These are phyloP conservation scores for Cochlearia excelsa DNA, from an alignment of 345 rosid species.

Conservation along the genomic window DNA sequence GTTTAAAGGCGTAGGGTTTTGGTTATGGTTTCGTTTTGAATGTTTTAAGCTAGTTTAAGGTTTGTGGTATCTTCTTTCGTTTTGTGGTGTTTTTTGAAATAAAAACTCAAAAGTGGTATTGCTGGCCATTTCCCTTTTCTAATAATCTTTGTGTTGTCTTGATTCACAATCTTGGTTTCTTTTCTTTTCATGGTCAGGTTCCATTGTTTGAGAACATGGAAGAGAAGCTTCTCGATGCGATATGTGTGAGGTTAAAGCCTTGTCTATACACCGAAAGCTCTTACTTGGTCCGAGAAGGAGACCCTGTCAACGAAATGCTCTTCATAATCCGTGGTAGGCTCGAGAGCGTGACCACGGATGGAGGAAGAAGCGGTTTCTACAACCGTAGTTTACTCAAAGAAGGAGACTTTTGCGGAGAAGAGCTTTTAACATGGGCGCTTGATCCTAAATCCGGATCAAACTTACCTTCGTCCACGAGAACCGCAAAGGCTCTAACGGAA, in stretches of 20 bases:
- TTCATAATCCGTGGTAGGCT: conserved; percentile 94
- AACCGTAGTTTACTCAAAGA: conserved; percentile 73
- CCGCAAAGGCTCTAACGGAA: conserved; percentile 78
- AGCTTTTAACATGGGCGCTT: conserved; percentile 94
- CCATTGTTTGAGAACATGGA: conserved; percentile 93
- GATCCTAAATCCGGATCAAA: conserved; percentile 85
- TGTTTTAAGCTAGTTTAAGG: too few relatives aligned
- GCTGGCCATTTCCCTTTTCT: too few relatives aligned
- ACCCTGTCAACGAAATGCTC: conserved; percentile 97
- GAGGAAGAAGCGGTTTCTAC: conserved; percentile 95
- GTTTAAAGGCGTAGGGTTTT: too few relatives aligned
- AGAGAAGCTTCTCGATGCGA: conserved; percentile 91
- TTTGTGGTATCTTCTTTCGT: too few relatives aligned
- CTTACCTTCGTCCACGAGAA: conserved; percentile 94
- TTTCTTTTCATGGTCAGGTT: conserved; percentile 44
- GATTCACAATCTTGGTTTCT: conserved; percentile 1
- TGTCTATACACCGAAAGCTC: conserved; percentile 72
- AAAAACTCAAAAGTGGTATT: too few relatives aligned
- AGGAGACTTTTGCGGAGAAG: conserved; percentile 97
- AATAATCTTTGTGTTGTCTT: too few relatives aligned
- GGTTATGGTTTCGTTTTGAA: too few relatives aligned
- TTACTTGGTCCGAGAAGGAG: conserved; percentile 88
- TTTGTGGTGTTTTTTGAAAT: too few relatives aligned
- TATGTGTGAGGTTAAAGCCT: conserved; percentile 90
- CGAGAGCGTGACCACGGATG: conserved; percentile 91